These are phyloP conservation scores for Mollisiaceae sp. DNA, from an alignment of 2,329 filamentous ascomycete genomes.

Conservation along the genomic window DNA sequence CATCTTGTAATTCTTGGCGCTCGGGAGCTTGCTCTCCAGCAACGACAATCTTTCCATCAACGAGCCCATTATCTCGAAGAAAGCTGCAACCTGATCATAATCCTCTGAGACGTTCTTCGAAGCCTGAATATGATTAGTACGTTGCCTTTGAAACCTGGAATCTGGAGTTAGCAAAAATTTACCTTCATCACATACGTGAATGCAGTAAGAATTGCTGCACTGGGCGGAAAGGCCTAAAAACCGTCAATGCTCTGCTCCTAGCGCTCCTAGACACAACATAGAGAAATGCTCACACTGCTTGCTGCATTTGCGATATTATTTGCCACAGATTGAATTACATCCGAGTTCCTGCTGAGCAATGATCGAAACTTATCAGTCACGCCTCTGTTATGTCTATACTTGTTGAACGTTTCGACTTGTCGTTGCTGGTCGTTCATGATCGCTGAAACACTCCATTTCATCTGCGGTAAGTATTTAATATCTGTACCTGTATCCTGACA, in stretches of 20 bases:
- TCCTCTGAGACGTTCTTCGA: constrained; percentile 44
- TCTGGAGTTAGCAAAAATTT: neutral
- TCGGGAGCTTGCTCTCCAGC: constrained; percentile 43
- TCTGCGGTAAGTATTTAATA: constrained; percentile 15
- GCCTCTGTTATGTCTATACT: constrained; percentile 52
- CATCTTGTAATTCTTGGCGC: constrained; percentile 37
- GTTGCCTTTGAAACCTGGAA: neutral
- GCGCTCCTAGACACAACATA: neutral
- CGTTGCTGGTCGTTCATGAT: constrained; percentile 13
- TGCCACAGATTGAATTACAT: constrained; percentile 15
- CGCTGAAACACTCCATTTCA: constrained; percentile 12
- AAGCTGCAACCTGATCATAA: constrained; percentile 47
- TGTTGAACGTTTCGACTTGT: constrained; percentile 61
- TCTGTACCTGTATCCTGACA: constrained; percentile 12
- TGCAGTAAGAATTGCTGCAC: constrained; percentile 14
- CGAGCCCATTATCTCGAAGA: constrained; percentile 47
- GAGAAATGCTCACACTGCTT: neutral
- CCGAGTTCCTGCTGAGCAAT: constrained; percentile 13
- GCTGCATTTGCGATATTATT: constrained; percentile 18
- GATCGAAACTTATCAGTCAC: constrained; percentile 14
- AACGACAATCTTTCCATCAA: constrained; percentile 45
- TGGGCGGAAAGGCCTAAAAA: constrained; percentile 12
- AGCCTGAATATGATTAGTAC: neutral
- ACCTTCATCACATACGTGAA: constrained; percentile 19
- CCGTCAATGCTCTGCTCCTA: neutral